Base-by-base conservation (phyloP, 2,329 filamentous ascomycete species). In the Tolypocladium tropicale region DNA sequence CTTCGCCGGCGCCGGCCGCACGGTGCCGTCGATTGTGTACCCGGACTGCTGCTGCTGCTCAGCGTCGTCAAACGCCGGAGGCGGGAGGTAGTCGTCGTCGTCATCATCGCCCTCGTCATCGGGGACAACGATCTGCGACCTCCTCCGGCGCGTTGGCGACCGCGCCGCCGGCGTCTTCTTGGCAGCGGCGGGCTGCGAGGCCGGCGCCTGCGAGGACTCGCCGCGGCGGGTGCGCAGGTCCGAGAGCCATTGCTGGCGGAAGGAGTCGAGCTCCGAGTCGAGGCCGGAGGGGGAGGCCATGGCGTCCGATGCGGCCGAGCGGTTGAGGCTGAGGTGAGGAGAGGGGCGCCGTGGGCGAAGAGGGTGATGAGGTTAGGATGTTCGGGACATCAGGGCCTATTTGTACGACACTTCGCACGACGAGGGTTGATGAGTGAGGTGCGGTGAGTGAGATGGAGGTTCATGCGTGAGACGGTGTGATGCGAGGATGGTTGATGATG, bases 201-300 rank as follows among this genome's bases (percentile, higher is more conserved):
- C 30, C 18, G 53, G 46, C 3, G 39, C 53, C n/a, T 18, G 36
- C 14, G 55, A 53, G 25, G 30, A 49, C 36, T 55, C 50, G 46
- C 56, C 55, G 4, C 53, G 55, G 43, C 58, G 76, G 1, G 72
- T 69, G 55, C 77, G 67, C n/a, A 95, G 87, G 68, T 96, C 92
- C 63, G 89, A 86, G 57, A 84, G 84, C 92, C 92, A 96, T 78
- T 90, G 80, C 65, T 83, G 80, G 63, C 92, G 85, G 73, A 96
- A 96, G 52, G 81, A 85, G 70, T 95, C 89, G 59, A 96, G 82
- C 70, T 95, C 91, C 51, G 85, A 78, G 67, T 82, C 81, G 43
- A 78, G 72, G 18, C 56, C 53, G 1, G 33, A n/a, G 32, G 53
- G 30, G 6, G 62, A 52, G 7, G 59, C 12, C 62, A 64, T 64